Base-by-base conservation (phyloP, 148 eudicot genomes). In the Heliosperma pusillum region DNA sequence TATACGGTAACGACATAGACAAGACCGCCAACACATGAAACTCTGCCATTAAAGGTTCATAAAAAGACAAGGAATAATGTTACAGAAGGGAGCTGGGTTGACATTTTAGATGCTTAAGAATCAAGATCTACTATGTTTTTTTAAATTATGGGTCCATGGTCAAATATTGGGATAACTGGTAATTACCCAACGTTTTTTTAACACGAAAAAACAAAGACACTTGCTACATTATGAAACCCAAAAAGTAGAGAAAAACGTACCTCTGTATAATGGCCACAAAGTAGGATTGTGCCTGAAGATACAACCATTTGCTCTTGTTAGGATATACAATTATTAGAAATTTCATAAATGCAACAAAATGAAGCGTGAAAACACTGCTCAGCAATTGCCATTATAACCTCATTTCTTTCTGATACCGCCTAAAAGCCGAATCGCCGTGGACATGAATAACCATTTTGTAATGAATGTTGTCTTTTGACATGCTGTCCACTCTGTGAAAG, bases 201-300 rank as follows among this genome's bases (percentile, higher is more conserved):
- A 36, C 4, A 1, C 56, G 17, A 69, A 40, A 24, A n/a, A 52
- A 22, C 58, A 3, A 40, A 74, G 36, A 10, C 22, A 62, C 24
- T 0, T 6, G 3, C 47, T 33, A 50, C 65, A 53, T 29, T 13
- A 24, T 74, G 22, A 72, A 36, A 61, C 11, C 27, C 29, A 17
- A 76, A 72, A 15, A 58, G 61, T 36, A 17, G 56, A 25, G 16
- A 63, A 70, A 24, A 15, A 15, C n/a, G 53, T 88, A 94, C 98
- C 98, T 90, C 97, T 86, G 87, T 92, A 94, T 45, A 94, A 79
- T 47, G 98, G 98, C 98, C 98, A 92, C 74, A 94, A 81, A 64
- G 78, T 84, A 78, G 97, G 97, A 70, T 94, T 86, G 75, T 71
- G 66, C 88, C 98, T 94, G 92, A 72, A 83, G 80, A 76, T 53